Base-by-base conservation (phyloP, 257 asterid species). In the Ajuga chamaepitys region DNA sequence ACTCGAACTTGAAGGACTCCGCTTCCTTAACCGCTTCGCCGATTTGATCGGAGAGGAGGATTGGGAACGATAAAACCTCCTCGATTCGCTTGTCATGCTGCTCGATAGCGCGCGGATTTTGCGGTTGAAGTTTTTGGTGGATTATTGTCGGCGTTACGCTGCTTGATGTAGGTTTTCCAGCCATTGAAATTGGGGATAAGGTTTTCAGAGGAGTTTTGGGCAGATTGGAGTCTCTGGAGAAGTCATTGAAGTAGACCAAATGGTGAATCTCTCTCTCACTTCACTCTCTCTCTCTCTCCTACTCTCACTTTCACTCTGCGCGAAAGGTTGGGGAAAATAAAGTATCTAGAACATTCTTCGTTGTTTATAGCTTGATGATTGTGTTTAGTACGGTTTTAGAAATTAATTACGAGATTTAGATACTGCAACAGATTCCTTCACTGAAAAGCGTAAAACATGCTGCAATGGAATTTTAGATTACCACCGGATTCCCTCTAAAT, bases 1-100 rank as follows among this genome's bases (percentile, higher is more conserved):
- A 88, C 77, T 88, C 97, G 53, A 59, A 42, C 46, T 81, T 87
- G 44, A 79, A 88, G 4, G 86, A 79, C 9, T 84, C 81, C 0
- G 84, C 84, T 47, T 88, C 95, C 38, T 46, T 79, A 1, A 75
- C 86, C 0, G 88, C 82, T 41, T 68, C 76, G 1, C 46, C 22
- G 4, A 85, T 76, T 62, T 76, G 80, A 56, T 85, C 84, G 12
- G 88, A 77, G 3, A 85, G 20, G 2, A 78, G 67, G 32, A 82
- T 85, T 7, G 88, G 85, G 25, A 62, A 66, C 0, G 87, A 72
- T 7, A 82, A 46, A 28, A 80, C 70, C 51, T 85, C 86, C 10
- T 77, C 86, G 66, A 80, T 72, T 70, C 82, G 80, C 26, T 78
- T 80, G 24, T 82, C 82, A 3, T 57, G 75, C 20, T 65, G 77